Percentiles rank a stretch among this genome's conserved stretches.
Evolutionary conservation across 177 flowering plant genomes (phyloP).

Genomic region (Tripterygium wilfordii): DNA sequence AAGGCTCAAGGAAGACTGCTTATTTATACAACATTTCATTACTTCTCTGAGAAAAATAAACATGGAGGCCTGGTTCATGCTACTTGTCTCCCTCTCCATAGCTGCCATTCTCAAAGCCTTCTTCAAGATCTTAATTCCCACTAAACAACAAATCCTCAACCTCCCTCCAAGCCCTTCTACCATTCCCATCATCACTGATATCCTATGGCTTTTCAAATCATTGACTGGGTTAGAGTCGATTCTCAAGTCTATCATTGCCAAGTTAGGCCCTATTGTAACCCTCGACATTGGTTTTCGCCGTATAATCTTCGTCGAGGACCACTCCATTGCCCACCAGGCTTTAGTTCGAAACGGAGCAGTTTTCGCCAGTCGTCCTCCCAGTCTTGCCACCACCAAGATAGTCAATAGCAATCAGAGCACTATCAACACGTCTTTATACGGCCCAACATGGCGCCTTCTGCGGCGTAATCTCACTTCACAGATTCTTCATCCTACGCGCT

Average conservation of each 20-base stretch:
- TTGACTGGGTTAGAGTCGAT: conserved; percentile 23
- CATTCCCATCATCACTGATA: conserved; percentile 30
- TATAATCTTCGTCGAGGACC: conserved; percentile 31
- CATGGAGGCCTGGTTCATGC: conserved; percentile 5
- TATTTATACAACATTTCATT: too few species aligned
- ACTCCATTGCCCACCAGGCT: conserved; percentile 40
- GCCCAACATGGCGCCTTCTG: conserved; percentile 42
- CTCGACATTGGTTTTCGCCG: conserved; percentile 27
- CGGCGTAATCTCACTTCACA: conserved; percentile 50
- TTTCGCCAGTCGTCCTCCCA: conserved; percentile 25
- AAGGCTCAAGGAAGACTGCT: too few species aligned
- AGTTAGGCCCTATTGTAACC: conserved; percentile 46
- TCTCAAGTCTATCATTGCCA: conserved; percentile 23
- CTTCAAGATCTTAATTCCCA: background rate
- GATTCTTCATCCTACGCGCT: conserved; percentile 45
- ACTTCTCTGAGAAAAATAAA: background rate
- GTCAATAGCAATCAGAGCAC: conserved; percentile 7
- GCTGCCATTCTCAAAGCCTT: conserved; percentile 8
- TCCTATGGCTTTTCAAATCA: conserved; percentile 26
- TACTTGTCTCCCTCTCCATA: conserved; percentile 8
- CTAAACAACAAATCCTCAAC: conserved; percentile 1
- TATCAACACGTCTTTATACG: conserved; percentile 26
- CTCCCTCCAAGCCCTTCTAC: conserved; percentile 48
- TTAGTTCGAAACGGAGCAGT: conserved; percentile 26
- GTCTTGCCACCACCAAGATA: background rate